A percentile compares a stretch with the other conserved stretches of the same genome.
Conservation (phyloP, 768 basidiomycete genomes). For the Fistulinella prunicolor region DNA sequence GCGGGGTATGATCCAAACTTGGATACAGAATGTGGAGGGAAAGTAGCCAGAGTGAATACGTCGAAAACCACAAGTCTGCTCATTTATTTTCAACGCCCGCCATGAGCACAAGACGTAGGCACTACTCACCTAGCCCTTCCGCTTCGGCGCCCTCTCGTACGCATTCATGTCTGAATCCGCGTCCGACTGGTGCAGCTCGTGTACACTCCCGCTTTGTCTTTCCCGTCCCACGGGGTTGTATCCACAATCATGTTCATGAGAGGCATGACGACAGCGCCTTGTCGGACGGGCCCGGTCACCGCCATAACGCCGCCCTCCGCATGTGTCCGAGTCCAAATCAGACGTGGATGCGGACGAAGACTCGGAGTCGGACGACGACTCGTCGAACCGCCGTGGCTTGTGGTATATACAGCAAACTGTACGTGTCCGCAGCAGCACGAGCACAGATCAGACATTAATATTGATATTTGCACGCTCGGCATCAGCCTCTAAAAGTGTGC, state of each 20-base stretch:
- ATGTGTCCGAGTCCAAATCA: conserved; percentile 27
- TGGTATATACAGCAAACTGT: conserved; percentile 97
- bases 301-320: background rate
- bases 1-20: too few relatives aligned
- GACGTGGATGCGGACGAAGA: conserved; percentile 35
- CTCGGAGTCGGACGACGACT: conserved; percentile 70
- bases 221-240: conserved; percentile 7
- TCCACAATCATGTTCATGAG: conserved; percentile 1
- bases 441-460: background rate
- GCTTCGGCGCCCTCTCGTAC: conserved; percentile 44
- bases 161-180: conserved; percentile 41
- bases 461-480: background rate
- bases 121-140: conserved; percentile 13
- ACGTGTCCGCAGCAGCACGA: background rate
- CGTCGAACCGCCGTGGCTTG: conserved; percentile 74
- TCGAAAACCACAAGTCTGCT: background rate
- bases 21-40: too few relatives aligned
- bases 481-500: too few relatives aligned
- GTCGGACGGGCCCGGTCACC: conserved; percentile 13
- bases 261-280: conserved; percentile 3
- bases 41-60: too few relatives aligned
- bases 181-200: conserved; percentile 11
- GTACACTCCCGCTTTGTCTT: conserved; percentile 6
- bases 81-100: too few relatives aligned
- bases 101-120: too few relatives aligned